phyloP scores from a whole-genome alignment of 2,329 filamentous ascomycete genomes.

The Chaetomiaceae sp. region DNA sequence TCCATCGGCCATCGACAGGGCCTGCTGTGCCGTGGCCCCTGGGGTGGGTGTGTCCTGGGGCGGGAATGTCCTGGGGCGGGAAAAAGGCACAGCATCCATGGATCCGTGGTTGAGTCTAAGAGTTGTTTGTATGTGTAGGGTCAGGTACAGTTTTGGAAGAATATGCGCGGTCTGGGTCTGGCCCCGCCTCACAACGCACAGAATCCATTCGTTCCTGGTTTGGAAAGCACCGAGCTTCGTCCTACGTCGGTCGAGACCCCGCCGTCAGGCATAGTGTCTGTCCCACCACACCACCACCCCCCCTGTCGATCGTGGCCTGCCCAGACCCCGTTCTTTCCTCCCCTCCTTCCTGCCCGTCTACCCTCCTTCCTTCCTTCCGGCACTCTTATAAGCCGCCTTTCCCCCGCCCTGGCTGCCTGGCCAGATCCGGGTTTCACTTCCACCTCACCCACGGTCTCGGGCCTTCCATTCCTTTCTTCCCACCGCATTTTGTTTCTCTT shows the following conservation, averaged over 20 bases:
- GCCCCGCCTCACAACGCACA: background rate
- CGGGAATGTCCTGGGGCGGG: too few relatives aligned
- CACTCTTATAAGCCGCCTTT: constrained; percentile 4
- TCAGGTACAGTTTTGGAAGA: background rate
- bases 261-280: background rate
- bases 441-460: constrained; percentile 13
- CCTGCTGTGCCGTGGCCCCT: too few relatives aligned
- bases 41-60: too few relatives aligned
- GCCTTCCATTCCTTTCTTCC: constrained; percentile 17
- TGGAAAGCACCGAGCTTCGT: background rate
- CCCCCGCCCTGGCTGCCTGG: background rate
- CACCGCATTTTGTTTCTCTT: background rate
- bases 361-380: background rate
- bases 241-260: constrained; percentile 10
- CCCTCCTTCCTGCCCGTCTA: constrained; percentile 4
- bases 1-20: too few relatives aligned
- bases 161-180: background rate
- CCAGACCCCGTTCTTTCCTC: background rate
- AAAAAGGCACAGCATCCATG: too few relatives aligned
- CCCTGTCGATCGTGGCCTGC: background rate
- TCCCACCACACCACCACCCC: constrained; percentile 2
- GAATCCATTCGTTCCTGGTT: background rate
- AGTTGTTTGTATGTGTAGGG: too few relatives aligned
- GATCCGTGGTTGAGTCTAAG: too few relatives aligned
- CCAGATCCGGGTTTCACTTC: constrained; percentile 2